Evolutionary conservation across 495 filamentous ascomycete genomes (phyloP), one percentile per base, ranked within the genome.

Genomic region (Xanthoparmelia taractica): DNA sequence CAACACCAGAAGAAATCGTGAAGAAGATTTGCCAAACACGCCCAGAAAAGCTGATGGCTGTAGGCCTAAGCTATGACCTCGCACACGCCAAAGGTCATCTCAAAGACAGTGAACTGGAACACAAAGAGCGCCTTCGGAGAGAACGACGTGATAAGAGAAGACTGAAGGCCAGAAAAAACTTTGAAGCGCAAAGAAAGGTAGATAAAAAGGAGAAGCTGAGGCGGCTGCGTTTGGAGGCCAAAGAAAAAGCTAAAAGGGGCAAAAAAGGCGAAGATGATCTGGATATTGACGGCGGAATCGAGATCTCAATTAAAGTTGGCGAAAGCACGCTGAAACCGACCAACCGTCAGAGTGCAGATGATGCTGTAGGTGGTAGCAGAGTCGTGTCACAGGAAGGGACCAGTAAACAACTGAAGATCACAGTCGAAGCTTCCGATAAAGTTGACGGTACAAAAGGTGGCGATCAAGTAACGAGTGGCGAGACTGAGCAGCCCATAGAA

Each of bases 21-120:
- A 77, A 78, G 38, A 73, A 73, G 6, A 79, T 79, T 66, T 83
- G 80, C 36, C 73, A 77, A 58, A 67, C 70, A 4, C 78, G 81
- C 5, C 80, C 85, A 57, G 85, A 86, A 47, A 91, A 91, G 71
- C 75, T 91, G 8, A 75, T 85, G n/a, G 78, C 80, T 36, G 80
- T 87, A 29, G 87, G 83, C 6, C 76, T 80, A 52, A 80, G 80
- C n/a, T 88, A 89, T 60, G 87, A 90, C 68, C 68, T 87, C 23
- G 85, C 87, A 11, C 85, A 89, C 68, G 81, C 78, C 63, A 87
- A 86, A 67, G 83, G 82, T 36, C 79, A 79, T 54, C 70, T 82
- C 63, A 60, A 69, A 82, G 63, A 78, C 75, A 47, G 68, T 77
- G 47, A 77, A 78, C 59, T 80, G 82, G 69, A 84, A 79, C 72